A percentile compares a stretch with the other conserved stretches of the same genome.
Conservation (phyloP, 768 basidiomycete species). For the Cystobasidiopsis lactophilus region DNA sequence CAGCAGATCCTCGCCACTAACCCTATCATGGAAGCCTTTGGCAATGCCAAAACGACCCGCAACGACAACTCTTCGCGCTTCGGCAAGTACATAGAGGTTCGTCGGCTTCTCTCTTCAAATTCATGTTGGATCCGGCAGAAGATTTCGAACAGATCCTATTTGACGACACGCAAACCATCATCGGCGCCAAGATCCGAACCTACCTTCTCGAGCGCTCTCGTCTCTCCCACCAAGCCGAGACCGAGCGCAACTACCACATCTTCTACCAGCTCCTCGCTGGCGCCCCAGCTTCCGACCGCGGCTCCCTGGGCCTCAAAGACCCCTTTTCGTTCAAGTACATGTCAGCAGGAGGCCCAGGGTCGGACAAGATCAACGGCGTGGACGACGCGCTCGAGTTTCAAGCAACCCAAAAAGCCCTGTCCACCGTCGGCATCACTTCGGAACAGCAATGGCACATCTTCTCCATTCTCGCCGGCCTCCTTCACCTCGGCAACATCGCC, state of each 20-base stretch:
- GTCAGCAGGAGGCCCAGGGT: constrained; percentile 72
- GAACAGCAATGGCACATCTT: constrained; percentile 95
- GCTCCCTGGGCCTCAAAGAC: constrained; percentile 80
- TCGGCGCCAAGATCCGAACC: constrained; percentile 94
- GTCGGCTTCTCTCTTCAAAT: constrained; percentile 13
- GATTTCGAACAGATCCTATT: constrained; percentile 62
- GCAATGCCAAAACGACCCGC: constrained; percentile 95
- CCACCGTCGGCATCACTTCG: constrained; percentile 89
- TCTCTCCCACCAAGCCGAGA: constrained; percentile 87
- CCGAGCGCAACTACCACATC: constrained; percentile 97
- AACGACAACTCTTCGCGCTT: constrained; percentile 99
- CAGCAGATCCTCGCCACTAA: constrained; percentile 97
- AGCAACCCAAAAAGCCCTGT: constrained; percentile 76
- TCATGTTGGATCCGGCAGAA: background rate
- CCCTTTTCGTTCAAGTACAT: constrained; percentile 73
- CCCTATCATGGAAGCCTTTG: constrained; percentile 94
- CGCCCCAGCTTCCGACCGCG: constrained; percentile 80
- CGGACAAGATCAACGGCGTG: constrained; percentile 70
- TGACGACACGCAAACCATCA: constrained; percentile 84
- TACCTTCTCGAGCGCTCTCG: constrained; percentile 93
- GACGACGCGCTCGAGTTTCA: constrained; percentile 94
- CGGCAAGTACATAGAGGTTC: constrained; percentile 96
- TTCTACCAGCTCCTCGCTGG: constrained; percentile 99
- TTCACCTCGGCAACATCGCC: constrained; percentile 96
- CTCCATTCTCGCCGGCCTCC: constrained; percentile 67